Evolutionary conservation across 306 rosid genomes (phyloP).

Genomic region (Cicer cuneatum): DNA sequence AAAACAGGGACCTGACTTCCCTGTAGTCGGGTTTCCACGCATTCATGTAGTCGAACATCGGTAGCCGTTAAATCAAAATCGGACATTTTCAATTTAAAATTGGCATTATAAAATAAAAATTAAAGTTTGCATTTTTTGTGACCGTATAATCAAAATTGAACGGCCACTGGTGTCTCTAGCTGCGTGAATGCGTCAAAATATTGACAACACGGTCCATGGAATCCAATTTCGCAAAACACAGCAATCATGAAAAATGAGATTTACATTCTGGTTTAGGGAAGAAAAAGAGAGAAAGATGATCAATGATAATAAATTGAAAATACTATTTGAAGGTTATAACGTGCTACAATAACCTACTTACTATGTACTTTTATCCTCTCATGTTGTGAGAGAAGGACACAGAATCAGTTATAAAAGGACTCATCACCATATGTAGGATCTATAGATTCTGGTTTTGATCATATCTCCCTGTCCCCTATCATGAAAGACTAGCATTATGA

Average conservation of each 20-base stretch:
- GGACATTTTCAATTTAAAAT: no score
- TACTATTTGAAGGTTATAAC: background rate
- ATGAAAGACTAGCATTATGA: background rate
- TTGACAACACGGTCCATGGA: no score
- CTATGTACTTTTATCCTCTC: background rate
- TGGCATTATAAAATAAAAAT: no score
- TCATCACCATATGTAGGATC: background rate
- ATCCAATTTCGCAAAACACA: background rate
- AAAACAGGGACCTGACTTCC: background rate
- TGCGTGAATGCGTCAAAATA: no score
- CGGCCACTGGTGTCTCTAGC: no score
- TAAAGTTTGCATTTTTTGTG: no score
- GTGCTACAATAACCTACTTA: background rate
- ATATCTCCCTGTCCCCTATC: background rate
- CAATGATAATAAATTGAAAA: constrained; percentile 1
- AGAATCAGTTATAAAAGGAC: background rate
- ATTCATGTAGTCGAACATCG: no score
- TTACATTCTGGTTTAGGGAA: background rate
- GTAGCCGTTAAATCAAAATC: no score
- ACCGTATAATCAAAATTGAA: no score
- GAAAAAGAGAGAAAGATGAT: background rate
- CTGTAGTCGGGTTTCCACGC: no score
- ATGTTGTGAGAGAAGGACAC: background rate
- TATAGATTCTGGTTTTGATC: background rate
- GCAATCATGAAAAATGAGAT: constrained; percentile 3